A percentile compares a stretch with the other conserved stretches of the same genome.
Conservation (phyloP, 208 protist species). For the Acanthamoeba lenticulata region DNA sequence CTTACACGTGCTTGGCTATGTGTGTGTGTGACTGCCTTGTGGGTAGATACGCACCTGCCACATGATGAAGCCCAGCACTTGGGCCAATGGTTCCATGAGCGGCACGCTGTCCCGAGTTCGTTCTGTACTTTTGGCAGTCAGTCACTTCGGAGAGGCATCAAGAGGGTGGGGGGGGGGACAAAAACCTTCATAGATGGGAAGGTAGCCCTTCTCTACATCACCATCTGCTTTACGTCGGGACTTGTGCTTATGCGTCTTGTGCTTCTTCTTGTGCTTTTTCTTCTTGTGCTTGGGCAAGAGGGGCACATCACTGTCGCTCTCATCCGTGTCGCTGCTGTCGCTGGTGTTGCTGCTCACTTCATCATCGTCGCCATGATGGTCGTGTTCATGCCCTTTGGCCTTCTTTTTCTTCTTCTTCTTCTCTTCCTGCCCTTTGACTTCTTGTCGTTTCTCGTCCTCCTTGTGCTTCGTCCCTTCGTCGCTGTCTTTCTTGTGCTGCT, state of each 20-base stretch:
- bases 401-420: not conserved
- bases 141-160: not conserved
- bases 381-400: not conserved
- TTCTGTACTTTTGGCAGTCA: not conserved
- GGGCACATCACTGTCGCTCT: not conserved
- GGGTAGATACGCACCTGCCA: not conserved
- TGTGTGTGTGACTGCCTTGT: not conserved
- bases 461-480: not conserved
- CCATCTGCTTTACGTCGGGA: not conserved
- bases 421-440: not conserved
- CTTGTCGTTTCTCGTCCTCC: not conserved
- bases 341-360: no score
- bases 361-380: not conserved
- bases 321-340: no score
- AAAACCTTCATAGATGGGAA: not conserved
- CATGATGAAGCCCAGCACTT: slow-evolving; percentile 1
- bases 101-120: not conserved
- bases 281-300: not conserved
- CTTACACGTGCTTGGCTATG: not conserved
- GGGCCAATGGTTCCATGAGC: not conserved
- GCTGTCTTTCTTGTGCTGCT: no score
- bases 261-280: not conserved
- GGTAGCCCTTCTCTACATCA: not conserved
- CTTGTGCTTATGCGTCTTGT: not conserved
- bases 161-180: not conserved